Conservation (phyloP, 768 basidiomycete species). For the Pleurotus sapidus region DNA sequence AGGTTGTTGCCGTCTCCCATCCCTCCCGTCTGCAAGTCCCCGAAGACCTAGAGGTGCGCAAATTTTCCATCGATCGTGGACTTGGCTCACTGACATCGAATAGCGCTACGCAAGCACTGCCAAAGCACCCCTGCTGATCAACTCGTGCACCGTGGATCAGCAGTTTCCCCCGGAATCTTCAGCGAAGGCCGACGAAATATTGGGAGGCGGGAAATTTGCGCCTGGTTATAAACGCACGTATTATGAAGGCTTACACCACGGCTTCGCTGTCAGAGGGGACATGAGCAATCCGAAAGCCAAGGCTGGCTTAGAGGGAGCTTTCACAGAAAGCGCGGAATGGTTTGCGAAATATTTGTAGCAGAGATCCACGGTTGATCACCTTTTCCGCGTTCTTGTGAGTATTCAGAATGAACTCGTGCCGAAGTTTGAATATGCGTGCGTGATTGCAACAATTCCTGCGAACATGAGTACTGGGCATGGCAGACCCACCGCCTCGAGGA, state of each 20-base stretch:
- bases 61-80: neutral
- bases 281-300: slow-evolving; percentile 37
- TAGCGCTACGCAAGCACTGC: slow-evolving; percentile 46
- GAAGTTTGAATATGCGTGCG: too few relatives aligned
- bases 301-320: slow-evolving; percentile 52
- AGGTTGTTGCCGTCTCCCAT: slow-evolving; percentile 51
- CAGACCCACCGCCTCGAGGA: neutral
- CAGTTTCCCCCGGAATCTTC: slow-evolving; percentile 48
- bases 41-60: slow-evolving; percentile 55
- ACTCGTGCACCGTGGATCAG: slow-evolving; percentile 53
- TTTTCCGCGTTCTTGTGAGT: too few relatives aligned
- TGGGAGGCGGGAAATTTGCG: slow-evolving; percentile 42
- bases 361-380: neutral
- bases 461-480: neutral
- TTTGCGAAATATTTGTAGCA: slow-evolving; percentile 29
- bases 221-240: slow-evolving; percentile 46
- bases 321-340: slow-evolving; percentile 47
- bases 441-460: neutral
- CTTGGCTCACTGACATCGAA: neutral
- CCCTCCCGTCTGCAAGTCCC: slow-evolving; percentile 59
- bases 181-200: slow-evolving; percentile 43
- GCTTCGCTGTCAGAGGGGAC: slow-evolving; percentile 45
- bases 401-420: too few relatives aligned
- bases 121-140: slow-evolving; percentile 62
- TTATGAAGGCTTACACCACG: slow-evolving; percentile 29